Conservation (phyloP, 257 asterid genomes). For the Nicotiana benthamiana region DNA sequence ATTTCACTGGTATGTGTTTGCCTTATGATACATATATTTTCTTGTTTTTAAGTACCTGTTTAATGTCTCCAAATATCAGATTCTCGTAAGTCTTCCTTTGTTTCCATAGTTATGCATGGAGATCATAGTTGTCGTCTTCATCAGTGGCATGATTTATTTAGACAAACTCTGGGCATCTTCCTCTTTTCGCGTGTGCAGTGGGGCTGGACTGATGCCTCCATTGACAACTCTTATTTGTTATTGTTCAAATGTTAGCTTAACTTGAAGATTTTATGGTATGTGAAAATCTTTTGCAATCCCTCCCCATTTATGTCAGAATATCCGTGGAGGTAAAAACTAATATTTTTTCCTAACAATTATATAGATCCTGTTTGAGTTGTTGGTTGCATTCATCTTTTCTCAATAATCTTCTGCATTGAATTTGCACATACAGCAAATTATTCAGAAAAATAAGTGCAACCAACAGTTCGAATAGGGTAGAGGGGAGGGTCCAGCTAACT, state of each 20-base stretch:
- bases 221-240: neutral
- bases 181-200: neutral
- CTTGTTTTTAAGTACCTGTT: neutral
- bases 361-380: neutral
- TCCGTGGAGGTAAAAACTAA: neutral
- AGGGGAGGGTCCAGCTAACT: neutral
- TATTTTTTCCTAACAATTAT: too few relatives aligned
- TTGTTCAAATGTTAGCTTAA: neutral
- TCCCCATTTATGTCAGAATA: neutral
- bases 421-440: neutral
- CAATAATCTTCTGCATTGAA: neutral
- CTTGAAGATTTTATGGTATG: neutral
- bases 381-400: neutral
- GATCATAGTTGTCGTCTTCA: neutral
- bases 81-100: neutral
- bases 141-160: neutral
- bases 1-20: constrained; percentile 73
- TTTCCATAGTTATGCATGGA: neutral
- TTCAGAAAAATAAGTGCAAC: neutral
- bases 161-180: neutral
- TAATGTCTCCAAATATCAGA: neutral
- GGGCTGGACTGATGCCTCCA: neutral
- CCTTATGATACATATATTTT: neutral
- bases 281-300: neutral
- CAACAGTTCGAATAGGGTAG: neutral